Evolutionary conservation across 805 yeast species (phyloP).

Genomic region (Tetrapisispora phaffii): DNA sequence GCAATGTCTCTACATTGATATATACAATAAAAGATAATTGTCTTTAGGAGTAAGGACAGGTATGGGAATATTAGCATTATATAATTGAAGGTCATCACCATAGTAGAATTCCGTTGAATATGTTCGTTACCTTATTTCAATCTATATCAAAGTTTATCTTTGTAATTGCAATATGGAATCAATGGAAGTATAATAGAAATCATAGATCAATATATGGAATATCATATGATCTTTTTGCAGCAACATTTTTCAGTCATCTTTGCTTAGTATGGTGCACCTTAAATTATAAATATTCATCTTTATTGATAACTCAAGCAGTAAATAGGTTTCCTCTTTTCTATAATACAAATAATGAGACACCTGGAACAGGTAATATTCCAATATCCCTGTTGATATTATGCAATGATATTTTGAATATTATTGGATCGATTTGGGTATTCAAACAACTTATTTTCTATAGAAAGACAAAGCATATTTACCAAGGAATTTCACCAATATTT

Average conservation of each 20-base stretch:
- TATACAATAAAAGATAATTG: too few species aligned
- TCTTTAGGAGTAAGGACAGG: too few species aligned
- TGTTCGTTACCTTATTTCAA: conserved; percentile 6
- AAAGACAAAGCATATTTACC: conserved; percentile 30
- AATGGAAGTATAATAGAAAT: conserved; percentile 19
- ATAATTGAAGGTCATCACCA: background rate
- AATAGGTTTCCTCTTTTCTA: conserved; percentile 31
- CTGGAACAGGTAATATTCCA: conserved; percentile 9
- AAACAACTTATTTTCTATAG: conserved; percentile 25
- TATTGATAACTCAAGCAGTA: conserved; percentile 19
- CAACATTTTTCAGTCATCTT: conserved; percentile 3
- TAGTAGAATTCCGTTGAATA: background rate
- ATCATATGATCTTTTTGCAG: conserved; percentile 26
- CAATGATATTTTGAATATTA: conserved; percentile 10
- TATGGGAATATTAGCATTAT: background rate
- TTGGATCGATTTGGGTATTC: conserved; percentile 13
- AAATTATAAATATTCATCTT: conserved; percentile 19
- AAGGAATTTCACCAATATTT: conserved; percentile 27
- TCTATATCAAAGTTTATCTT: conserved; percentile 6
- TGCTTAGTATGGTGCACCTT: conserved; percentile 18
- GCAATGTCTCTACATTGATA: too few species aligned
- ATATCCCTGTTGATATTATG: conserved; percentile 16
- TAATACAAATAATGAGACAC: conserved; percentile 3
- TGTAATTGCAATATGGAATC: conserved; percentile 13
- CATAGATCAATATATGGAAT: conserved; percentile 32